Conservation (phyloP, 2,329 filamentous ascomycete genomes). For the Colletotrichum sublineola region DNA sequence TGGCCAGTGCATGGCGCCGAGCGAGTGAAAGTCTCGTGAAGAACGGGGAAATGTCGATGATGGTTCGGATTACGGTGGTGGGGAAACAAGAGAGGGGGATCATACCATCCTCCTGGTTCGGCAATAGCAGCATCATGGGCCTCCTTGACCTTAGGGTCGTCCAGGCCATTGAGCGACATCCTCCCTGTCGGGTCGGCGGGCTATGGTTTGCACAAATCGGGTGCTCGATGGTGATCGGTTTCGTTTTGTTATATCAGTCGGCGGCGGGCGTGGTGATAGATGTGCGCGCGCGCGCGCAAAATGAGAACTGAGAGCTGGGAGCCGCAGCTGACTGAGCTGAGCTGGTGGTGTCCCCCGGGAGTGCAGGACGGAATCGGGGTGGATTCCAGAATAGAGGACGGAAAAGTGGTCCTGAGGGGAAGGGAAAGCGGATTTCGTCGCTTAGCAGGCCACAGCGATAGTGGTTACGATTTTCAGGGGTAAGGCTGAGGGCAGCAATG, state of each 20-base stretch:
- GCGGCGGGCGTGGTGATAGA: conserved; percentile 6
- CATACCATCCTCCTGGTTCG: conserved; percentile 95
- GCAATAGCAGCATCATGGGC: conserved; percentile 83
- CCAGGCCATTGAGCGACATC: conserved; percentile 98
- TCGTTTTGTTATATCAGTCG: conserved; percentile 8
- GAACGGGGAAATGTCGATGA: conserved; percentile 15
- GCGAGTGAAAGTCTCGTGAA: conserved; percentile 1
- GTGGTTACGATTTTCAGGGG: conserved; percentile 41
- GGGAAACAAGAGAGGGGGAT: conserved; percentile 38
- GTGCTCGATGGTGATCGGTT: conserved; percentile 11
- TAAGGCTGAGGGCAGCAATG: conserved; percentile 37
- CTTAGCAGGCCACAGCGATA: conserved; percentile 35
- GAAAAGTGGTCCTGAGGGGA: conserved; percentile 37
- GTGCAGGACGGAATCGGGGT: conserved; percentile 35
- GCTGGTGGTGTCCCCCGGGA: conserved; percentile 26
- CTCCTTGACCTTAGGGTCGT: conserved; percentile 83
- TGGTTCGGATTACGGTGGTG: conserved; percentile 19
- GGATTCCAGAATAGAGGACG: conserved; percentile 31
- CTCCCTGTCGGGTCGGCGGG: conserved; percentile 32
- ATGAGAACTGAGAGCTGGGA: not conserved
- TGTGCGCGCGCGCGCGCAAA: conserved; percentile 17
- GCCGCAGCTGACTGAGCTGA: conserved; percentile 21
- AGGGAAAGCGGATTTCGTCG: conserved; percentile 28
- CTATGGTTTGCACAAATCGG: conserved; percentile 9
- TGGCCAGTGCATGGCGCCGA: conserved; percentile 12